These are phyloP conservation scores for Obba rivulosa DNA, from an alignment of 768 basidiomycete species.

Conservation along the genomic window DNA sequence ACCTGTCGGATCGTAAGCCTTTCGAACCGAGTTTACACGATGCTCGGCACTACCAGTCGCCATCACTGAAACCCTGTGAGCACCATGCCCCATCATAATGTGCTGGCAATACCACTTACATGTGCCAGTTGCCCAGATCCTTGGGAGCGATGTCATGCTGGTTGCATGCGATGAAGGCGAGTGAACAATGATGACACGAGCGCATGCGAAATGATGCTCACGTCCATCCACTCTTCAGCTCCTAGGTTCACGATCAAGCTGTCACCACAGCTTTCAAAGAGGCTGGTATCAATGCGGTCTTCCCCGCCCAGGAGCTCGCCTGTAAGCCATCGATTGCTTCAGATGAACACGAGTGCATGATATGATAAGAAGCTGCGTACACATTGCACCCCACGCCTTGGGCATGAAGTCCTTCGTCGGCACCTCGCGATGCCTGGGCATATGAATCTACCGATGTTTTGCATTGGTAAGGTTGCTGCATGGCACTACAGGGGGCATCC, in stretches of 20 bases:
- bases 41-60: slow-evolving; percentile 17
- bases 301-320: slow-evolving; percentile 33
- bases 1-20: slow-evolving; percentile 5
- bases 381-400: slow-evolving; percentile 19
- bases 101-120: slow-evolving; percentile 5
- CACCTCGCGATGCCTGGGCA: slow-evolving; percentile 26
- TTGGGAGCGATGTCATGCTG: slow-evolving; percentile 20
- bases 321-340: slow-evolving; percentile 8
- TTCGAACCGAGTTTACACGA: not conserved
- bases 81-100: not conserved
- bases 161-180: not conserved
- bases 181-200: not conserved
- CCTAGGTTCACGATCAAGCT: slow-evolving; percentile 35
- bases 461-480: not conserved
- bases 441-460: slow-evolving; percentile 18
- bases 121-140: slow-evolving; percentile 33
- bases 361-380: slow-evolving; percentile 1
- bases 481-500: not conserved
- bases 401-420: slow-evolving; percentile 24
- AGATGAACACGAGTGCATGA: not conserved
- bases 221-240: slow-evolving; percentile 20
- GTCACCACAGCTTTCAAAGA: slow-evolving; percentile 24
- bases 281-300: slow-evolving; percentile 26
- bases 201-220: slow-evolving; percentile 4
- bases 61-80: slow-evolving; percentile 12